Evolutionary conservation across 805 yeast species (phyloP).

Genomic region (Wickerhamomyces sydowiorum): DNA sequence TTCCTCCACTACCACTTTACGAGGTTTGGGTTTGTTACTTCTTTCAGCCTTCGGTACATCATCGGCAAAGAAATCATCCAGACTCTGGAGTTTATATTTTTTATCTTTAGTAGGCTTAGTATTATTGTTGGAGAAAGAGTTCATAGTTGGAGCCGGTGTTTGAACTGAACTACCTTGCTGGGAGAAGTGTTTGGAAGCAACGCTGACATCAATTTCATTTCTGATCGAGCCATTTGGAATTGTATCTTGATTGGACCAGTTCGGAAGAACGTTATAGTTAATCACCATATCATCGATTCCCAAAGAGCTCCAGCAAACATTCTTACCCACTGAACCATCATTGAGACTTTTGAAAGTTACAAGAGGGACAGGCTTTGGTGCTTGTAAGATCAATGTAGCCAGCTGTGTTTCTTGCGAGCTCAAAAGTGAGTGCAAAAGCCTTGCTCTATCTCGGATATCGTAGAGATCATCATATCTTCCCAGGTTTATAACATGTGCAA

Average conservation of each 20-base stretch:
- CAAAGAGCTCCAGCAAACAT: conserved; percentile 13
- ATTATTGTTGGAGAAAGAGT: not conserved
- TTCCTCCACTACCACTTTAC: conserved; percentile 19
- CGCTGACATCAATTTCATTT: conserved; percentile 33
- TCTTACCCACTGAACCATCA: conserved; percentile 4
- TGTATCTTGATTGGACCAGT: conserved; percentile 38
- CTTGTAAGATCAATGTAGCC: conserved; percentile 67
- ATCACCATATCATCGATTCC: conserved; percentile 20
- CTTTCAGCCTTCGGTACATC: conserved; percentile 22
- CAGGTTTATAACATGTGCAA: conserved; percentile 53
- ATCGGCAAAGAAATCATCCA: conserved; percentile 79
- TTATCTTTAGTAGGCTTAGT: conserved; percentile 19
- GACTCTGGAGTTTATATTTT: conserved; percentile 60
- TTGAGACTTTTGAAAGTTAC: conserved; percentile 14
- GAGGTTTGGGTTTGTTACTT: conserved; percentile 10
- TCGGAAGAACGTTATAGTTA: conserved; percentile 25
- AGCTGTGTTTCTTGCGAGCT: conserved; percentile 47
- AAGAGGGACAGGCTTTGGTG: conserved; percentile 64
- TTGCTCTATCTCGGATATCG: conserved; percentile 81
- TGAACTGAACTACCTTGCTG: conserved; percentile 26
- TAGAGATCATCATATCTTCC: conserved; percentile 68
- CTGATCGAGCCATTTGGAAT: conserved; percentile 30
- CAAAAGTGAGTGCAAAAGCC: conserved; percentile 62
- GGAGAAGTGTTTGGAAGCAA: conserved; percentile 27
- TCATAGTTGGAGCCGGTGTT: not conserved